These are phyloP conservation scores for Ceriops zippeliana DNA, from an alignment of 345 rosid genomes.

Conservation along the genomic window DNA sequence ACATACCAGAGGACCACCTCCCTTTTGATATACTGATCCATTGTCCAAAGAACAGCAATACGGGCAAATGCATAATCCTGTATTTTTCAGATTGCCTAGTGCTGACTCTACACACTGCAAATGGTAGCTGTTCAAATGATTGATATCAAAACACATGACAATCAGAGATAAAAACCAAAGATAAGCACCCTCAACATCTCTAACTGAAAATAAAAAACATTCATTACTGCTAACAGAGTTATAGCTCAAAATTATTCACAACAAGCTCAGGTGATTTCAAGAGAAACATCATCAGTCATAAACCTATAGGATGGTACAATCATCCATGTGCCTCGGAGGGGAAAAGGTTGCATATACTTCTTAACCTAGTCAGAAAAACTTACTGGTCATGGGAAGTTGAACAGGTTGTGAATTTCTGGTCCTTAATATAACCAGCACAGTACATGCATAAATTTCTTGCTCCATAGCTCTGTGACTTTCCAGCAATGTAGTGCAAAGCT, in stretches of 20 bases:
- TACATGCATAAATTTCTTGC: conserved; percentile 31
- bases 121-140: conserved; percentile 53
- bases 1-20: conserved; percentile 42
- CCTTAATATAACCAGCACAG: conserved; percentile 36
- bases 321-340: not conserved
- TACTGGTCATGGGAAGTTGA: conserved; percentile 59
- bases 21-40: conserved; percentile 25
- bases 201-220: not conserved
- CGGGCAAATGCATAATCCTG: conserved; percentile 37
- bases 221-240: not conserved
- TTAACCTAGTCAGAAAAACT: conserved; percentile 21
- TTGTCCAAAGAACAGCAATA: conserved; percentile 37
- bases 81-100: conserved; percentile 17
- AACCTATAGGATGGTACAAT: not conserved
- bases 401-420: conserved; percentile 36
- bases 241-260: not conserved
- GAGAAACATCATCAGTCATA: not conserved
- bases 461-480: conserved; percentile 31
- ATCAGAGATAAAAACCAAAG: not conserved
- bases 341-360: not conserved
- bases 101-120: conserved; percentile 41
- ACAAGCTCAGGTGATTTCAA: not conserved
- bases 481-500: conserved; percentile 40
- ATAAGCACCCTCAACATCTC: not conserved
- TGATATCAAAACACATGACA: conserved; percentile 10